Evolutionary conservation across 768 basidiomycete species (phyloP).

Genomic region (Leccinum obscurum): DNA sequence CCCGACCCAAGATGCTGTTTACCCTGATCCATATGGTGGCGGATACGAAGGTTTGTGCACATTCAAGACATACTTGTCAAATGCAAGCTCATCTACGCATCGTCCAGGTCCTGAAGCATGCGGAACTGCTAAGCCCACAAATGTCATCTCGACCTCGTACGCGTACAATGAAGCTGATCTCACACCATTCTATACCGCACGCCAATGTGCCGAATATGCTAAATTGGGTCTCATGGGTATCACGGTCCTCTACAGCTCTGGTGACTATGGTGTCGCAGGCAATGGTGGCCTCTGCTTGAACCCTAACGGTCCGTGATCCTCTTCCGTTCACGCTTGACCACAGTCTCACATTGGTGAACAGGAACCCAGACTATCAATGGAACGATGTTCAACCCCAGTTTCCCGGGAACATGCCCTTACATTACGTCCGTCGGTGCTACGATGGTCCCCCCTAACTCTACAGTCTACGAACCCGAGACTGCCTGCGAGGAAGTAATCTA

Average conservation of each 20-base stretch:
- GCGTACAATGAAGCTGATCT: constrained; percentile 36
- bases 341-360: constrained; percentile 6
- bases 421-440: constrained; percentile 51
- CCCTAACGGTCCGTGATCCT: constrained; percentile 21
- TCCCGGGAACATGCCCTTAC: constrained; percentile 47
- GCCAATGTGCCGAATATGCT: constrained; percentile 47
- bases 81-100: background rate
- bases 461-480: constrained; percentile 28
- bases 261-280: constrained; percentile 47
- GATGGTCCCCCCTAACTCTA: constrained; percentile 38
- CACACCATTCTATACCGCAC: constrained; percentile 36
- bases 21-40: constrained; percentile 24
- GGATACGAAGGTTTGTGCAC: constrained; percentile 23
- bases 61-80: background rate
- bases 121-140: constrained; percentile 34
- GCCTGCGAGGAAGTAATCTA: constrained; percentile 32
- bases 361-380: constrained; percentile 28
- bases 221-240: constrained; percentile 44
- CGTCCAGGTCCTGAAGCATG: constrained; percentile 35
- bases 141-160: constrained; percentile 46
- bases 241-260: constrained; percentile 46
- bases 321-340: background rate
- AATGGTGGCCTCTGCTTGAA: constrained; percentile 32
- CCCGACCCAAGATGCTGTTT: constrained; percentile 25
- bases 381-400: constrained; percentile 40